Evolutionary conservation across 2,329 filamentous ascomycete species (phyloP).

Genomic region (Aureobasidium pullulans): DNA sequence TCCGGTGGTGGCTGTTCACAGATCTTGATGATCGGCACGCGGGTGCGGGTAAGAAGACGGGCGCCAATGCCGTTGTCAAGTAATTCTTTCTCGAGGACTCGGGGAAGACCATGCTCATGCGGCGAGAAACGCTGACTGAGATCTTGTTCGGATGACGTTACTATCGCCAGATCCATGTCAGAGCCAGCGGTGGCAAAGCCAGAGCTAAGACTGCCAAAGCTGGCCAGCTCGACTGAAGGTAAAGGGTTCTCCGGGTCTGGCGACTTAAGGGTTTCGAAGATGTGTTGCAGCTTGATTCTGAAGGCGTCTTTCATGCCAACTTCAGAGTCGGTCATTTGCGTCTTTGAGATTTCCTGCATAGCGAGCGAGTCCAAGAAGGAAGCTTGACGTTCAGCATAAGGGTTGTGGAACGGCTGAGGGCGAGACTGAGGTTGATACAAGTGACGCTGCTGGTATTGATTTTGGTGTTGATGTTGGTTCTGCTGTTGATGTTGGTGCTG

Average conservation of each 20-base stretch:
- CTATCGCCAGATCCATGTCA: conserved; percentile 79
- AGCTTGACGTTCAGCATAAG: conserved; percentile 28
- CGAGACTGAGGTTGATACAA: conserved; percentile 13
- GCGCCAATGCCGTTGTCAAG: conserved; percentile 67
- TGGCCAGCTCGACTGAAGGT: conserved; percentile 57
- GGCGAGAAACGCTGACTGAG: conserved; percentile 23
- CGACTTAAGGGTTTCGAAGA: conserved; percentile 55
- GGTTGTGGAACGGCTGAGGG: conserved; percentile 6
- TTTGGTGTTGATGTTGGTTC: neutral
- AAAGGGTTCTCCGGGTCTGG: conserved; percentile 43
- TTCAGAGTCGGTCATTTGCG: conserved; percentile 58
- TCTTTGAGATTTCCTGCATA: conserved; percentile 44
- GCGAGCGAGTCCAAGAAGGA: conserved; percentile 38
- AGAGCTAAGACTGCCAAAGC: conserved; percentile 75
- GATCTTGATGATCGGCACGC: conserved; percentile 82
- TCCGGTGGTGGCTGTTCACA: conserved; percentile 61
- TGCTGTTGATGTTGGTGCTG: neutral
- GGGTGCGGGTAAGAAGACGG: conserved; percentile 66
- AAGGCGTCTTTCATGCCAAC: conserved; percentile 66
- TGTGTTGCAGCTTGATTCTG: conserved; percentile 54
- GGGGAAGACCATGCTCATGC: conserved; percentile 56
- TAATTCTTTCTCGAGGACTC: conserved; percentile 67
- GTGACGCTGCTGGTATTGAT: neutral
- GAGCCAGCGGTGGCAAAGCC: conserved; percentile 84
- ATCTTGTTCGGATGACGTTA: conserved; percentile 44